A percentile compares a stretch with the other conserved stretches of the same genome.
Evolutionary conservation across 768 basidiomycete species (phyloP).

Genomic region (Termitomyces sp.): DNA sequence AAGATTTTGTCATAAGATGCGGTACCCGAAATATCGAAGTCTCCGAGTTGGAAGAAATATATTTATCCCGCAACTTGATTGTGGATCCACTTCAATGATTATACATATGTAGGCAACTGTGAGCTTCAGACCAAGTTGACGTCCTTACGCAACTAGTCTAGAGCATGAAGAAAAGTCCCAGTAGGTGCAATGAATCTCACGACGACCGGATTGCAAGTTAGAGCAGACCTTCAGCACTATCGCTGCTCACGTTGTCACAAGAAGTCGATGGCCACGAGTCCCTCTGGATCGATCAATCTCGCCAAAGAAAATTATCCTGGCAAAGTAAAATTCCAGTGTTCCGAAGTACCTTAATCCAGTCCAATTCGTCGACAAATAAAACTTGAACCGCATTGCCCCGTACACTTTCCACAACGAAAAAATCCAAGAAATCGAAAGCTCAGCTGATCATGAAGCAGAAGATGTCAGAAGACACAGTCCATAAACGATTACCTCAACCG

Average conservation of each 20-base stretch:
- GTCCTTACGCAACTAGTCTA: background rate
- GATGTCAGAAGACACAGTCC: background rate
- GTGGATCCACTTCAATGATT: constrained; percentile 1
- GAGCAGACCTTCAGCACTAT: too few relatives aligned
- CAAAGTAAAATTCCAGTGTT: background rate
- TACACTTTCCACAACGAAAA: too few relatives aligned
- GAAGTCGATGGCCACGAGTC: background rate
- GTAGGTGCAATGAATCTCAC: background rate
- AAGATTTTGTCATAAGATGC: background rate
- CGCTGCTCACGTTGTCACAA: background rate
- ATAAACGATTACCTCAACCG: background rate
- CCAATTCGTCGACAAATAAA: background rate
- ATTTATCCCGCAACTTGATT: background rate
- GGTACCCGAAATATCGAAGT: background rate
- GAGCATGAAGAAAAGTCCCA: background rate
- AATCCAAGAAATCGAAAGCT: background rate
- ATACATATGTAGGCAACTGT: background rate
- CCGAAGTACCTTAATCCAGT: constrained; percentile 1
- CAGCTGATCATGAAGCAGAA: background rate
- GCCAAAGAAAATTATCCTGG: background rate
- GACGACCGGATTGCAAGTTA: background rate
- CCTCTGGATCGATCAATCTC: background rate
- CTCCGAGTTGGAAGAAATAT: background rate
- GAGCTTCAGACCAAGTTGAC: background rate
- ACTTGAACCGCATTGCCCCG: background rate